phyloP scores from a whole-genome alignment of 108 stramenopile species.

The Chaetoceros tenuissimus region DNA sequence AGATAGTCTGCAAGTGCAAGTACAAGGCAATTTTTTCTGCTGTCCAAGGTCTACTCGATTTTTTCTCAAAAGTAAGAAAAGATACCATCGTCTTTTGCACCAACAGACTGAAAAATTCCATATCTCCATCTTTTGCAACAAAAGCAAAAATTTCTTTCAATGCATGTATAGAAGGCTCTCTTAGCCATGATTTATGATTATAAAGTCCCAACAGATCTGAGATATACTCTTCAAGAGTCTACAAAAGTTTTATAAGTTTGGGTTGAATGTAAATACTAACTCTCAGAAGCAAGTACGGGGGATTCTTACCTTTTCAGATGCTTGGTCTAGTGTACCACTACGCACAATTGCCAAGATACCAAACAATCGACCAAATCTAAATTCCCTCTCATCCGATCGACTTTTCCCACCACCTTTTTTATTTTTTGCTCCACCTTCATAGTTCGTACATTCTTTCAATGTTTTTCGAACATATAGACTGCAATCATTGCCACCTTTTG shows the following conservation, averaged over 20 bases:
- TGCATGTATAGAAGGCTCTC: conserved; percentile 73
- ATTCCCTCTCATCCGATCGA: conserved; percentile 71
- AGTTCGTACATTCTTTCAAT: conserved; percentile 37
- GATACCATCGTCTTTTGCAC: background rate
- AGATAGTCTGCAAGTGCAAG: conserved; percentile 44
- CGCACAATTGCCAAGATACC: conserved; percentile 64
- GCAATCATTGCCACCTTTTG: conserved; percentile 5
- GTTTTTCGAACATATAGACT: conserved; percentile 33
- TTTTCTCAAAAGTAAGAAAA: background rate
- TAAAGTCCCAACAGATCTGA: conserved; percentile 68
- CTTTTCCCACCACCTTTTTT: conserved; percentile 45
- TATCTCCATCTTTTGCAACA: conserved; percentile 12
- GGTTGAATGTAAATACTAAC: background rate
- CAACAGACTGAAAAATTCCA: conserved; percentile 3
- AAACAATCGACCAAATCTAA: conserved; percentile 77
- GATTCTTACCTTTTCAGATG: conserved; percentile 17
- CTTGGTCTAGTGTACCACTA: conserved; percentile 35
- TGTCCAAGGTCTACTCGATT: conserved; percentile 15
- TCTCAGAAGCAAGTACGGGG: background rate
- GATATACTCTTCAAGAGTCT: conserved; percentile 26
- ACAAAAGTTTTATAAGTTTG: conserved; percentile 8
- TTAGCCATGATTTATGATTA: conserved; percentile 65
- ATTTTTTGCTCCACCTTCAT: conserved; percentile 15
- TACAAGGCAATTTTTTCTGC: conserved; percentile 62
- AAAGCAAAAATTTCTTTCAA: conserved; percentile 48